Evolutionary conservation across 306 rosid genomes (phyloP).

Genomic region (Begonia loranthoides): DNA sequence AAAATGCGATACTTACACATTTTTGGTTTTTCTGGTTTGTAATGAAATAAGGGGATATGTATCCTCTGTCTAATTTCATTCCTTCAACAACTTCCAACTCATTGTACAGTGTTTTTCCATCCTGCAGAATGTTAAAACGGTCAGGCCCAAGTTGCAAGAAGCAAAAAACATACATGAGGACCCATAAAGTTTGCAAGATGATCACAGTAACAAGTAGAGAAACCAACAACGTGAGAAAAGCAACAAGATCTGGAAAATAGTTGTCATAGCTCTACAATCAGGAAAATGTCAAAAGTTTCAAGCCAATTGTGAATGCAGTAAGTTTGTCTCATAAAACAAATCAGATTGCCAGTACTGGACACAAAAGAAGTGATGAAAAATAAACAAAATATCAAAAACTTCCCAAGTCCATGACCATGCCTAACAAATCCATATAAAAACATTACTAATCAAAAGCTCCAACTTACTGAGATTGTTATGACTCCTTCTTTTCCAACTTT

Average conservation of each 20-base stretch:
- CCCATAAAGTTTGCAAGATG: background rate
- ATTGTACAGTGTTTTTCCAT: slow-evolving; percentile 74
- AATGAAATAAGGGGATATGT: slow-evolving; percentile 81
- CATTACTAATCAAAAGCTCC: background rate
- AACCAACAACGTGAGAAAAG: too few relatives aligned
- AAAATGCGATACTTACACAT: slow-evolving; percentile 51
- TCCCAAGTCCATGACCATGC: background rate
- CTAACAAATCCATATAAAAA: background rate
- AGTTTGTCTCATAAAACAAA: too few relatives aligned
- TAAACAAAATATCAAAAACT: too few relatives aligned
- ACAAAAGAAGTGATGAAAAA: too few relatives aligned
- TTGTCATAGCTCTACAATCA: too few relatives aligned
- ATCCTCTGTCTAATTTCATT: slow-evolving; percentile 96
- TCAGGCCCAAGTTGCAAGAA: background rate
- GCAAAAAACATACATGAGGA: background rate
- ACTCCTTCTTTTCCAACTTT: slow-evolving; percentile 51
- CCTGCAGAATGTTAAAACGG: slow-evolving; percentile 31
- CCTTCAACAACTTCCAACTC: slow-evolving; percentile 98
- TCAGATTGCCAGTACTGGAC: too few relatives aligned
- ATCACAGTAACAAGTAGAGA: too few relatives aligned
- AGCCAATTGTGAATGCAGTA: too few relatives aligned
- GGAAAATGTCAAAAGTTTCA: too few relatives aligned
- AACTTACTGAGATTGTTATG: slow-evolving; percentile 32
- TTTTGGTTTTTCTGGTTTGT: slow-evolving; percentile 87
- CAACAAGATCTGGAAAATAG: too few relatives aligned